Evolutionary conservation across 2,329 filamentous ascomycete species (phyloP), one percentile per base, ranked within the genome.

Genomic region (Fonsecaea nubica): DNA sequence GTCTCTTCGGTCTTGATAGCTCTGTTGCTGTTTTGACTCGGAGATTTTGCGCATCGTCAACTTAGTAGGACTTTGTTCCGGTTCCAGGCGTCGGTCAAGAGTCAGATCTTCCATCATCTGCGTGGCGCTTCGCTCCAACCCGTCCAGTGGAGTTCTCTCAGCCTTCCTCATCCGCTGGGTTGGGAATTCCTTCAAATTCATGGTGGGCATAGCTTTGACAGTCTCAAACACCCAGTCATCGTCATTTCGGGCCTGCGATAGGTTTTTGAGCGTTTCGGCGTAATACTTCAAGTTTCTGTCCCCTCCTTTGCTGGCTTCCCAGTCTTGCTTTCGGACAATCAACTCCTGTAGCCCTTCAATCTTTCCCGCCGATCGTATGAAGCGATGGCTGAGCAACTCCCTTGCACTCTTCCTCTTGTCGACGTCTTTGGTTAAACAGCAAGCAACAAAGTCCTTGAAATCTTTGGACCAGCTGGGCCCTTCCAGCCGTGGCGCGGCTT

Each of bases 151-250:
- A 0, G 81, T 79, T 45, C 71, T 78, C 18, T 56, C 54, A 38
- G 81, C 74, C 71, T 83, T 85, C 66, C 81, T 77, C 64, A 80
- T 79, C 73, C 80, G 84, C 69, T 65, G 75, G 30, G 67, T 77
- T 67, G 77, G 76, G 4, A 85, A 87, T 72, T 86, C 82, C 65
- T 81, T 86, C 3, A 87, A 83, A 3, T 82, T 84, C 36, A 89
- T 82, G 68, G 82, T 78, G 0, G 91, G 92, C 7, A 83, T 78
- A 10, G 87, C 85, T 77, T 92, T 95, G 75, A 98, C 89, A 0
- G 94, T 98, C 75, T 97, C 94, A 76, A 98, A 98, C 1, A 96
- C 90, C 94, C 94, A 98, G 70, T 92, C 93, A 70, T 97, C 92
- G 15, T 91, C 84, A 4, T 93, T 89, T 42, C 87, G 83, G 71